A percentile compares a stretch with the other conserved stretches of the same genome.
phyloP scores from a whole-genome alignment of 208 protist species.

The Trypanosomatidae sp. region DNA sequence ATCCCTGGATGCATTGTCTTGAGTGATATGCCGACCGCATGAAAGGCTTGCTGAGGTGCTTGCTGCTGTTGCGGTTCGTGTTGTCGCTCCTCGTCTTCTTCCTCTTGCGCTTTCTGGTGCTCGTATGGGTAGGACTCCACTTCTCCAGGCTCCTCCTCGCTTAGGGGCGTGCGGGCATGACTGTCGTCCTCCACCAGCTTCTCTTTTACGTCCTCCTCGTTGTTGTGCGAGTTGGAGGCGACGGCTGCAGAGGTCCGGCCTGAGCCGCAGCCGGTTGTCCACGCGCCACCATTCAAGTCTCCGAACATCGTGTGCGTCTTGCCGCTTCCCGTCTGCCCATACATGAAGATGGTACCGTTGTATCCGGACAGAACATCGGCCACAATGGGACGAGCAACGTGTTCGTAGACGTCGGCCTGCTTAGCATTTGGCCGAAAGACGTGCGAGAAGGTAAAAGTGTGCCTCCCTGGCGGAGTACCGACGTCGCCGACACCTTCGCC shows the following conservation, averaged over 20 bases:
- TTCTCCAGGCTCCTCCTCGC: background rate
- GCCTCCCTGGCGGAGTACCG: conserved; percentile 1
- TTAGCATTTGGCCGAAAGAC: conserved; percentile 47
- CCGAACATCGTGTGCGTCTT: conserved; percentile 93
- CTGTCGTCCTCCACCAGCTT: background rate
- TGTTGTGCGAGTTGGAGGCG: background rate
- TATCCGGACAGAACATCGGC: conserved; percentile 89
- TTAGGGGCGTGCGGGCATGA: background rate
- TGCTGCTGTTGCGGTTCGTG: background rate
- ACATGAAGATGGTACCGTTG: conserved; percentile 90
- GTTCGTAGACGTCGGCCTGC: conserved; percentile 82
- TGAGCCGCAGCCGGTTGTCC: background rate
- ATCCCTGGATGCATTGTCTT: background rate
- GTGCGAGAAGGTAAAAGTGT: conserved; percentile 66
- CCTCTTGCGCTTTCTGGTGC: background rate
- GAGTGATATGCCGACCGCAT: background rate
- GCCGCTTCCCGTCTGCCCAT: conserved; percentile 91
- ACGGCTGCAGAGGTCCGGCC: background rate
- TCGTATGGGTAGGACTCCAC: background rate
- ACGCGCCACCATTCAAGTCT: conserved; percentile 31
- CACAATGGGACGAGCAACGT: conserved; percentile 86
- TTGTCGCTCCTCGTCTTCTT: conserved; percentile 5
- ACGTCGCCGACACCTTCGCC: background rate
- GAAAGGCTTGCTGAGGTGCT: background rate
- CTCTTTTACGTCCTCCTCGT: conserved; percentile 4